Conservation (phyloP, 192 early-diverging fungal species). For the Rhizophagus clarus region DNA sequence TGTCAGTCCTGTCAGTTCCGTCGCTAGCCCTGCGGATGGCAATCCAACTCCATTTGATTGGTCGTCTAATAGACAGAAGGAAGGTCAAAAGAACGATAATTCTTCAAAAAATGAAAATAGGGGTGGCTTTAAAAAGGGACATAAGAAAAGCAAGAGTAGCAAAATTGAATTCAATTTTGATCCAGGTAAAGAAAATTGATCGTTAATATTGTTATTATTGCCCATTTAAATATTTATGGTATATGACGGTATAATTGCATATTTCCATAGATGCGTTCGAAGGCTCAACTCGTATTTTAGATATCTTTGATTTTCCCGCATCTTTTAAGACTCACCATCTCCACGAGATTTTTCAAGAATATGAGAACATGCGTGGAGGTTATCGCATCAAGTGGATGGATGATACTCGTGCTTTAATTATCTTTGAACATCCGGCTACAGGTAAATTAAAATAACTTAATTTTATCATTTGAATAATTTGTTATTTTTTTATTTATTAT, state of each 20-base stretch:
- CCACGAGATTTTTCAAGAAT: conserved; percentile 65
- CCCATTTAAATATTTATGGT: neutral
- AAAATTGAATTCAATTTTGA: conserved; percentile 36
- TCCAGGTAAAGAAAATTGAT: conserved; percentile 15
- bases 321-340: conserved; percentile 71
- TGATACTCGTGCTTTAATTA: conserved; percentile 67
- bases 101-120: conserved; percentile 3
- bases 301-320: conserved; percentile 63
- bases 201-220: neutral
- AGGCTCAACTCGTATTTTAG: conserved; percentile 50
- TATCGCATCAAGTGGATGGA: conserved; percentile 75
- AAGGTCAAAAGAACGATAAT: conserved; percentile 14
- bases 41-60: conserved; percentile 6
- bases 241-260: neutral
- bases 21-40: neutral
- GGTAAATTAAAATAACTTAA: conserved; percentile 45
- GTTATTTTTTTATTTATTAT: neutral
- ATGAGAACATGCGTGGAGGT: conserved; percentile 61
- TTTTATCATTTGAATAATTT: neutral
- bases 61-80: neutral
- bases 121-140: conserved; percentile 27
- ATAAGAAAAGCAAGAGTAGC: conserved; percentile 33
- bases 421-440: conserved; percentile 67
- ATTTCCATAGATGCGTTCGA: conserved; percentile 33
- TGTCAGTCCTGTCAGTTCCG: neutral